Evolutionary conservation across 2,329 filamentous ascomycete genomes (phyloP).

Genomic region (Clarireedia paspali): DNA sequence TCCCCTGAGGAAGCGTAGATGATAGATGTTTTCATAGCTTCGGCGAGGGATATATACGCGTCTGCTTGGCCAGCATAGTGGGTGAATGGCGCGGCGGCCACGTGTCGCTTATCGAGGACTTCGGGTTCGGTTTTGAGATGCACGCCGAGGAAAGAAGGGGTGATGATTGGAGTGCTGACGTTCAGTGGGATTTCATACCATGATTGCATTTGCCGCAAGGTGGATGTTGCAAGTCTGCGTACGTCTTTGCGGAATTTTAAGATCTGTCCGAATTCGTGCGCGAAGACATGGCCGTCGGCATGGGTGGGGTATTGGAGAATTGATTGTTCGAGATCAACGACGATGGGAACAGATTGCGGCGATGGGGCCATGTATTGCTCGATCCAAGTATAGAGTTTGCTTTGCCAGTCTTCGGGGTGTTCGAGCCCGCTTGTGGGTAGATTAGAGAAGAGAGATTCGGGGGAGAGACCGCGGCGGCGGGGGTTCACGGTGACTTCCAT

Average conservation of each 20-base stretch:
- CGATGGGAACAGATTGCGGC: constrained; percentile 15
- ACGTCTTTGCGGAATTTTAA: constrained; percentile 20
- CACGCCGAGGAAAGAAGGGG: constrained; percentile 12
- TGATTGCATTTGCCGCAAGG: constrained; percentile 9
- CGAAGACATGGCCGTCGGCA: constrained; percentile 18
- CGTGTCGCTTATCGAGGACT: constrained; percentile 27
- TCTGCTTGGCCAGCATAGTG: constrained; percentile 31
- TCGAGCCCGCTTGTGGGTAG: constrained; percentile 17
- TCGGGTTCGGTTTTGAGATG: constrained; percentile 29
- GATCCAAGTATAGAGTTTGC: constrained; percentile 21
- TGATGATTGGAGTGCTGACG: constrained; percentile 6
- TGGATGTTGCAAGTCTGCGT: constrained; percentile 19
- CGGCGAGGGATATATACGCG: constrained; percentile 32
- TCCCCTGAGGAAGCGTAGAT: constrained; percentile 40
- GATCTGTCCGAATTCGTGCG: constrained; percentile 18
- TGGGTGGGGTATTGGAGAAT: constrained; percentile 22
- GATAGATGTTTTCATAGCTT: constrained; percentile 23
- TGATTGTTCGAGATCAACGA: constrained; percentile 21
- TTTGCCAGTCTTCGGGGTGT: constrained; percentile 21
- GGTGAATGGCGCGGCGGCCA: constrained; percentile 17
- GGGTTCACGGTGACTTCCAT: constrained; percentile 14
- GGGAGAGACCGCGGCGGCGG: constrained; percentile 18
- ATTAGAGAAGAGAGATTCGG: constrained; percentile 18
- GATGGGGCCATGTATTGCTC: constrained; percentile 13
- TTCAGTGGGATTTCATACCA: constrained; percentile 11